phyloP scores from a whole-genome alignment of 331 rosid genomes.

The Cydonia oblonga region DNA sequence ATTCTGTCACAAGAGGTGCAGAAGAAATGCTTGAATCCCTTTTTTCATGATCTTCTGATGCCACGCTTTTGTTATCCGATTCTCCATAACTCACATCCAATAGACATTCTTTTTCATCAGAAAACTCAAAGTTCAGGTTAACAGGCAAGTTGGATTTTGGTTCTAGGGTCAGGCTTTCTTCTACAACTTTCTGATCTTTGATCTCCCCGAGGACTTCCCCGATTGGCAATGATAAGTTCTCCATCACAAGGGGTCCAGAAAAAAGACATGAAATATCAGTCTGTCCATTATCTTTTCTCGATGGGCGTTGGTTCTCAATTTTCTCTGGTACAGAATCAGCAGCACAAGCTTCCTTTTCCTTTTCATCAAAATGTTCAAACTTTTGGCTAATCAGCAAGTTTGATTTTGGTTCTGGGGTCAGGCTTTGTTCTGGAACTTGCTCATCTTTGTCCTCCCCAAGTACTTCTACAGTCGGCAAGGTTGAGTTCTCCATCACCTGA shows the following conservation, averaged over 20 bases:
- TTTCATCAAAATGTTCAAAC: slow-evolving; percentile 4
- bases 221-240: background rate
- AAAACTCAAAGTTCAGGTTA: slow-evolving; percentile 8
- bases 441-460: slow-evolving; percentile 15
- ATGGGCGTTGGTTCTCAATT: slow-evolving; percentile 11
- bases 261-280: background rate
- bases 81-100: slow-evolving; percentile 8
- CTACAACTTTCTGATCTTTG: slow-evolving; percentile 12
- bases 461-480: slow-evolving; percentile 4
- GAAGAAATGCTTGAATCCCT: slow-evolving; percentile 15
- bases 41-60: background rate
- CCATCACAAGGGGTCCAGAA: slow-evolving; percentile 1
- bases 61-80: background rate
- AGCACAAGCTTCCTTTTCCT: background rate
- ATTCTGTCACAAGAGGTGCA: slow-evolving; percentile 13
- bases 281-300: background rate
- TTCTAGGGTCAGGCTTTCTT: slow-evolving; percentile 11
- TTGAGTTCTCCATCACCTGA: slow-evolving; percentile 9
- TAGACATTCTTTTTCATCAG: slow-evolving; percentile 10
- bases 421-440: slow-evolving; percentile 7
- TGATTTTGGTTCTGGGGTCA: slow-evolving; percentile 13
- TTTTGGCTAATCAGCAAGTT: slow-evolving; percentile 4
- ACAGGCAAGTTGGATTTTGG: slow-evolving; percentile 9
- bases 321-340: slow-evolving; percentile 8
- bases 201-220: slow-evolving; percentile 14